Evolutionary conservation across 1,284 basidiomycete genomes (phyloP).

Genomic region (Bjerkandera adusta): DNA sequence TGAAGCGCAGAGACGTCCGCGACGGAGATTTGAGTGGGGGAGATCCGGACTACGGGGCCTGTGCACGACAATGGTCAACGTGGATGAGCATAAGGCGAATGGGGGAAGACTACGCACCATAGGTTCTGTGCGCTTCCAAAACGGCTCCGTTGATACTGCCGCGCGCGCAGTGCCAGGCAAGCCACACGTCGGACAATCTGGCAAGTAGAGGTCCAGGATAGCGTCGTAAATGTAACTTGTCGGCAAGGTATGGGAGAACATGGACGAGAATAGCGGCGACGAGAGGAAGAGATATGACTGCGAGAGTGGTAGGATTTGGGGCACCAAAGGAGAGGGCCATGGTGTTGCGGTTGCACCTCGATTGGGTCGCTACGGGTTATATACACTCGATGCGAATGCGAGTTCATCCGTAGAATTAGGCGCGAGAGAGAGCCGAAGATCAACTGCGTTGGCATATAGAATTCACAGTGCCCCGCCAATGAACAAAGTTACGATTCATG

Average conservation of each 20-base stretch:
- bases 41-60: slow-evolving; percentile 73
- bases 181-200: slow-evolving; percentile 72
- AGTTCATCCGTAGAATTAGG: too few relatives aligned
- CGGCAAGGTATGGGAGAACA: slow-evolving; percentile 54
- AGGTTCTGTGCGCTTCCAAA: slow-evolving; percentile 67
- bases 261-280: too few relatives aligned
- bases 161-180: slow-evolving; percentile 54
- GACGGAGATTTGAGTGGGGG: slow-evolving; percentile 82
- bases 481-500: too few relatives aligned
- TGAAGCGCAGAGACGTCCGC: slow-evolving; percentile 73
- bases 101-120: slow-evolving; percentile 52
- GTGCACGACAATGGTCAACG: background rate
- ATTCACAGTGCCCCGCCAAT: too few relatives aligned
- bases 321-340: too few relatives aligned
- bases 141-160: slow-evolving; percentile 72
- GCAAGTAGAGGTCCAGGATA: slow-evolving; percentile 74
- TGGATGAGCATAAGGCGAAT: background rate
- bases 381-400: too few relatives aligned
- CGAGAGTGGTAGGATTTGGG: too few relatives aligned
- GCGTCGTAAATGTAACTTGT: slow-evolving; percentile 49
- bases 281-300: too few relatives aligned
- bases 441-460: too few relatives aligned
- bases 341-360: too few relatives aligned
- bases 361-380: too few relatives aligned
- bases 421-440: too few relatives aligned